Base-by-base conservation (phyloP, 2,329 filamentous ascomycete species). In the Botrytis sinoallii region DNA sequence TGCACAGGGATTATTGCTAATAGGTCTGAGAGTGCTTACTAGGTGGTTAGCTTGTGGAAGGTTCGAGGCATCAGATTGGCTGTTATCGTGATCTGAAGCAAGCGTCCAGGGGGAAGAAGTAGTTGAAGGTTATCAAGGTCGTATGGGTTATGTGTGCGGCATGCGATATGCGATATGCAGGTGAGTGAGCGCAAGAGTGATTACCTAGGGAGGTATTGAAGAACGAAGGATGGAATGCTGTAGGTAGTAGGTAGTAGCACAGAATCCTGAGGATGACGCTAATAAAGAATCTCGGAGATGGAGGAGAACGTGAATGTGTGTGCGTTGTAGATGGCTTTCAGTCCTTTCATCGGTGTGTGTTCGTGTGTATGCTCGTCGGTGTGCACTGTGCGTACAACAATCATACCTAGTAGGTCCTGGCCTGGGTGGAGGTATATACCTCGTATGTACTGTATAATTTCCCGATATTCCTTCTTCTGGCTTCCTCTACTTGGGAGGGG, bases 51-150 rank as follows among this genome's bases (percentile, higher is more conserved):
- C n/a, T 57, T 57, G 35, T 32, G 38, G 38, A 57, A 42, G 35
- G 66, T 25, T 69, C n/a, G 48, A 69, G n/a, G 48, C 38, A 42
- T 57, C 66, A 59, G 66, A 69, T 69, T 69, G 66, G 48, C 40
- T 16, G 22, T 38, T 69, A 57, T 69, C 66, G n/a, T 57, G 32
- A 40, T 68, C 65, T 55, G 65, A 68, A 68, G 46, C 65, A 68
- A 40, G 46, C 46, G 55, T 42, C 38, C 48, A 59, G 66, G 66
- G 66, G 65, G 7, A 4, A 68, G 29, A 44, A 38, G 25, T 22
- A 55, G 65, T 68, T 67, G 65, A 68, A 29, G 65, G 9, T 42
- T 57, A 57, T 68, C 48, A 57, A 55, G 35, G 46, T 42, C 35
- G 48, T 55, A 68, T 68, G 35, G 48, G 20, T 40, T 14, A 32